Base-by-base conservation (phyloP, 306 rosid genomes). In the Glycine tomentella region DNA sequence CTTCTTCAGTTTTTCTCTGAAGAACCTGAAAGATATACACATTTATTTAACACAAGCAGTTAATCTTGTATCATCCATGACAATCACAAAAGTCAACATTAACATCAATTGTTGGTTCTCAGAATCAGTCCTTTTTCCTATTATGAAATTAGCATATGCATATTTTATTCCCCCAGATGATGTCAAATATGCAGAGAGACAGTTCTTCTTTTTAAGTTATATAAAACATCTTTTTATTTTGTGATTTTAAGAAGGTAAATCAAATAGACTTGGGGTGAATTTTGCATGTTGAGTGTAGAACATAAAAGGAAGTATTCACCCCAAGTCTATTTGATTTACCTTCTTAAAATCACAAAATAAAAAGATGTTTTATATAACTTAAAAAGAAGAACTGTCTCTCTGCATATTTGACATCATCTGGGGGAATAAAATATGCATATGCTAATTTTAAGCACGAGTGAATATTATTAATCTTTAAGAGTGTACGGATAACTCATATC, bases 1-100 rank as follows among this genome's bases (percentile, higher is more conserved):
- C 99, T 89, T 96, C 99, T 89, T 96, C 99, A 34, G 99, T 96
- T 87, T 96, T 96, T 83, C 99, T 90, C 71, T 96, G 99, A 80
- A 96, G 99, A 84, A 96, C 99, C 99, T 96, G 89, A 81, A 81
- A 81, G 53, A 75, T 76, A 72, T 56, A 78, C 66, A 68, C 42
- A 44, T 38, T 83, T 62, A 17, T 72, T 72, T 62, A 81, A 69
- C 69, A 74, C 15, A 57, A 58, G 63, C 76, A 52, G 40, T 56
- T 53, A 55, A 36, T 72, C 65, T 13, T 10, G 16, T 62, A 69
- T 52, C 45, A 5, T 75, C 46, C 76, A 68, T 52, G 84, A 82
- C 45, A 79, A 45, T 17, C 59, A 74, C 53, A 74, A 69, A 61
- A 62, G 48, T 74, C 71, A 78, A 81, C 63, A 58, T 67, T 44